A percentile compares a stretch with the other conserved stretches of the same genome.
These are phyloP conservation scores for Umbilicaria muhlenbergii DNA, from an alignment of 495 filamentous ascomycete genomes.

Conservation along the genomic window DNA sequence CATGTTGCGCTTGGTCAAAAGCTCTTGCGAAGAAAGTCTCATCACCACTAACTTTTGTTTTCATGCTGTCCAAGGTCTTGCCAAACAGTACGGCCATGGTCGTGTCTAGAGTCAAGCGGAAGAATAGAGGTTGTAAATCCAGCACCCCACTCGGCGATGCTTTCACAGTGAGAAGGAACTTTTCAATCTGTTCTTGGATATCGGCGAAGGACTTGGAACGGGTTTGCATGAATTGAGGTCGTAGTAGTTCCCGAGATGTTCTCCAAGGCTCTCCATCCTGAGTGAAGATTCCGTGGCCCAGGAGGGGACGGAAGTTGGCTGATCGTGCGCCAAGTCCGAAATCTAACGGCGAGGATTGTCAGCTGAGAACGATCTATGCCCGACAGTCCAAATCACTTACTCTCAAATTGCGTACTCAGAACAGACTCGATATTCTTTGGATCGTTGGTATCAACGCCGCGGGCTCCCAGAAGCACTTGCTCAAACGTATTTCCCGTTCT, in stretches of 20 bases:
- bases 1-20: conserved; percentile 32
- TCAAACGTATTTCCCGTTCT: conserved; percentile 1
- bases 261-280: conserved; percentile 20
- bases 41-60: conserved; percentile 4
- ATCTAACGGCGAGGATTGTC: background rate
- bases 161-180: conserved; percentile 14
- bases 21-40: conserved; percentile 13
- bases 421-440: conserved; percentile 28
- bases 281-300: conserved; percentile 34
- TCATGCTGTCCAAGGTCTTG: conserved; percentile 19
- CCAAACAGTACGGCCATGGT: conserved; percentile 34
- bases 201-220: conserved; percentile 40
- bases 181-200: conserved; percentile 15
- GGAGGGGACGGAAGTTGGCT: conserved; percentile 14
- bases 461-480: conserved; percentile 1
- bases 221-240: conserved; percentile 27
- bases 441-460: conserved; percentile 18
- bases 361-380: background rate
- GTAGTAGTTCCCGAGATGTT: conserved; percentile 27
- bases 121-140: conserved; percentile 33
- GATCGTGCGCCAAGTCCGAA: conserved; percentile 18
- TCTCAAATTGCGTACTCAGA: conserved; percentile 22
- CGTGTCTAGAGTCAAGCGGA: conserved; percentile 32
- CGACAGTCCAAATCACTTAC: conserved; percentile 2
- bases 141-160: conserved; percentile 12